Base-by-base conservation (phyloP, 768 basidiomycete genomes). In the Russula vinacea region DNA sequence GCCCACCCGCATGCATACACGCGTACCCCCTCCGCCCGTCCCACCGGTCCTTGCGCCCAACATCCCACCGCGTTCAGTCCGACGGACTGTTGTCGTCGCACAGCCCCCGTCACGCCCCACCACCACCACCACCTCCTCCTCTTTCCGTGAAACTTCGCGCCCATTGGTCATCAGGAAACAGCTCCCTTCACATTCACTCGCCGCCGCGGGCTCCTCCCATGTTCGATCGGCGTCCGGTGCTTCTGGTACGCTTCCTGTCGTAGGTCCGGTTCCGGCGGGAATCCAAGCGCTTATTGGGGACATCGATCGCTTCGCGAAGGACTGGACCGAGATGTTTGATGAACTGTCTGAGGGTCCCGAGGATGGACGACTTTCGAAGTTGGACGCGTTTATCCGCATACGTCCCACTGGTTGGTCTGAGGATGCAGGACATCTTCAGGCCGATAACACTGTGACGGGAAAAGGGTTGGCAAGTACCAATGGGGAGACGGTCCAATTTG, bases 251-350 rank as follows among this genome's bases (percentile, higher is more conserved):
- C 10, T 47, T 22, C 22, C 42, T 17, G 57, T 37, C n/a, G 47
- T 47, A 2, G 10, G 45, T 47, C 1, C 22, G 13, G 57, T 59
- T 32, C 32, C 62, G 19, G 33, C 32, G 17, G 66, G 42, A 40
- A 58, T 67, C 14, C 54, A 60, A 14, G 45, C 53, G 32, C 63
- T 67, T 14, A 42, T 67, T 17, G 54, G 53, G 9, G 58, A 67
- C 32, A 17, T 65, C 39, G 66, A 65, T 24, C 26, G 52, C 37
- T 65, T 67, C 10, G 58, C 62, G 24, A 51, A 49, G 39, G 66
- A 65, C 14, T 67, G 65, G 65, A 42, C 57, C 26, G 51, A 29
- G 14, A 64, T 67, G 62, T 67, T 64, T 16, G 58, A 67, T 22
- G 57, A 64, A 6, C 16, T 65, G 29, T 56, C 49, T 26, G 17